A percentile compares a stretch with the other conserved stretches of the same genome.
phyloP scores from a whole-genome alignment of 1,284 basidiomycete species.

The Austroboletus olivaceoglutinosus region DNA sequence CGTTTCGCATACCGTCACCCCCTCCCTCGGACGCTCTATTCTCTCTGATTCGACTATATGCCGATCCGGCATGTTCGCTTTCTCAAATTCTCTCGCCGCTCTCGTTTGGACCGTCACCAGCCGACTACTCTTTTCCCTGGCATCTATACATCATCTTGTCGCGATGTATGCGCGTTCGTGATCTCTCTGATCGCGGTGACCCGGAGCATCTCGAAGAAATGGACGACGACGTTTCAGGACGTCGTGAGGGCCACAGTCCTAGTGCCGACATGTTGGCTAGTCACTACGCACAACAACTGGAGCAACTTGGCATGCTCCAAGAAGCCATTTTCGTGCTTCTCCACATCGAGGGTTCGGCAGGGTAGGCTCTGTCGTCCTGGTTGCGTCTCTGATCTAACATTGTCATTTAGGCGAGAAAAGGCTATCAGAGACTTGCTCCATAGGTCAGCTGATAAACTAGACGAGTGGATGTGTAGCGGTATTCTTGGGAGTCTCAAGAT shows the following conservation, averaged over 20 bases:
- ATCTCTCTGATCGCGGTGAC: slow-evolving; percentile 78
- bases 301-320: slow-evolving; percentile 76
- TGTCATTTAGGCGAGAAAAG: slow-evolving; percentile 60
- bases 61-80: slow-evolving; percentile 63
- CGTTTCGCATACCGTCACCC: slow-evolving; percentile 29
- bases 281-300: slow-evolving; percentile 86
- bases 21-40: slow-evolving; percentile 70
- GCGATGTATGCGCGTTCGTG: slow-evolving; percentile 76
- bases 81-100: slow-evolving; percentile 63
- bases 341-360: slow-evolving; percentile 77
- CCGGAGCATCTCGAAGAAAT: slow-evolving; percentile 38
- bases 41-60: slow-evolving; percentile 79
- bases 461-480: slow-evolving; percentile 70
- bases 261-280: slow-evolving; percentile 82
- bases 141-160: slow-evolving; percentile 90
- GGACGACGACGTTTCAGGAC: slow-evolving; percentile 44
- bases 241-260: slow-evolving; percentile 70
- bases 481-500: slow-evolving; percentile 76
- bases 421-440: slow-evolving; percentile 81
- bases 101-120: slow-evolving; percentile 73
- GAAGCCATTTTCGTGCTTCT: slow-evolving; percentile 89
- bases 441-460: slow-evolving; percentile 67
- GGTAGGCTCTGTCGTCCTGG: slow-evolving; percentile 48
- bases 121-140: slow-evolving; percentile 88
- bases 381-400: slow-evolving; percentile 5